Evolutionary conservation across 78 protist genomes (phyloP).

Genomic region (Dictyostelium purpureum): DNA sequence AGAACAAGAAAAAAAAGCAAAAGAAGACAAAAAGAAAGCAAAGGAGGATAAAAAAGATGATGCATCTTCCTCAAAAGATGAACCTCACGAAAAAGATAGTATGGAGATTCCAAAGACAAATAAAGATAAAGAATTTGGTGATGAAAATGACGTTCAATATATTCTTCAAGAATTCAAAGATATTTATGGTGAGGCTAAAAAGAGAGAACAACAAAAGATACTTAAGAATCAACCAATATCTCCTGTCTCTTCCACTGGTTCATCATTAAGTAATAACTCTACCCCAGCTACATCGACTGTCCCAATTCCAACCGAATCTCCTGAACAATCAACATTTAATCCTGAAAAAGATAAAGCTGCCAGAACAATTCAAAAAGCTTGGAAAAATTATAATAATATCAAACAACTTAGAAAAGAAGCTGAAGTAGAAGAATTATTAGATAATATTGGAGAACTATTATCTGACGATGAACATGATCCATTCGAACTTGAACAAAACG

Average conservation of each 20-base stretch:
- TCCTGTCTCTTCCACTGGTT: slow-evolving; percentile 29
- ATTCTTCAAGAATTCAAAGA: slow-evolving; percentile 64
- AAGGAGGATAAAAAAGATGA: neutral
- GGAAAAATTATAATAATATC: neutral
- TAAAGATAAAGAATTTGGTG: slow-evolving; percentile 45
- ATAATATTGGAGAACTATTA: slow-evolving; percentile 58
- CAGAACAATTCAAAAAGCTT: slow-evolving; percentile 14
- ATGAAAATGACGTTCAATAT: slow-evolving; percentile 56
- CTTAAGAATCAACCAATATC: slow-evolving; percentile 19
- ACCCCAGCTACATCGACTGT: slow-evolving; percentile 14
- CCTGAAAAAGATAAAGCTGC: slow-evolving; percentile 1
- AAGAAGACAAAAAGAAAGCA: neutral
- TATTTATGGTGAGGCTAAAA: slow-evolving; percentile 17
- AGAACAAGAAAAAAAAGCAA: neutral
- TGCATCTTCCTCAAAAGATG: neutral
- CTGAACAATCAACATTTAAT: neutral
- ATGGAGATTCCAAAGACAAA: neutral
- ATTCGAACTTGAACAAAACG: slow-evolving; percentile 25
- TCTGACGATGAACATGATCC: slow-evolving; percentile 71
- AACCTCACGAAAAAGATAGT: neutral
- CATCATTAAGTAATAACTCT: neutral
- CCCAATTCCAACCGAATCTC: neutral
- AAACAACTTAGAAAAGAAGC: slow-evolving; percentile 19
- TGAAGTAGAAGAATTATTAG: slow-evolving; percentile 58
- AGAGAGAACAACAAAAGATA: slow-evolving; percentile 10